Evolutionary conservation across 306 rosid species (phyloP).

Genomic region (Lathyrus sativus): DNA sequence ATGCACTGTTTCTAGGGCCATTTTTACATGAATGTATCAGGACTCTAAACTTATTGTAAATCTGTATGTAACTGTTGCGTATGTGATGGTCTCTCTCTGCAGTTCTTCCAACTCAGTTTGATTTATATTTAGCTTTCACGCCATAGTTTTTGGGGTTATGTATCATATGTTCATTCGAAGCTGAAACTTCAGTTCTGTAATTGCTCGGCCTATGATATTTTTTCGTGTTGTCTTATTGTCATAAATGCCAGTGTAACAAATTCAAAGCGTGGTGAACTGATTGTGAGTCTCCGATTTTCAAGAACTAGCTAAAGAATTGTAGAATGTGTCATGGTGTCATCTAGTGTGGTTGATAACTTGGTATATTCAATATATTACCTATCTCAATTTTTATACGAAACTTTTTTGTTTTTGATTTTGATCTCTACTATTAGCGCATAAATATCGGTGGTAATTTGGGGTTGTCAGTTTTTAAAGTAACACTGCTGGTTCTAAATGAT

Average conservation of each 20-base stretch:
- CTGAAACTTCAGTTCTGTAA: not conserved
- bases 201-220: no score
- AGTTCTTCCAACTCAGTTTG: slow-evolving; percentile 15
- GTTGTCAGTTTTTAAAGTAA: no score
- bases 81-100: slow-evolving; percentile 23
- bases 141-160: not conserved
- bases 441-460: no score
- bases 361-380: not conserved
- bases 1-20: slow-evolving; percentile 41
- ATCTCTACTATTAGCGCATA: no score
- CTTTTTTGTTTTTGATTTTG: no score
- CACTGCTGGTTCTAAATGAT: no score
- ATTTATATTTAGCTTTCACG: not conserved
- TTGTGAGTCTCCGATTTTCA: not conserved
- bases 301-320: not conserved
- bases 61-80: slow-evolving; percentile 38
- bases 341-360: not conserved
- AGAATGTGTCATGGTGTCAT: not conserved
- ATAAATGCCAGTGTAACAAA: not conserved
- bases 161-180: not conserved
- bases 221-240: no score
- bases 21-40: slow-evolving; percentile 46
- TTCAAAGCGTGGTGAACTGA: not conserved
- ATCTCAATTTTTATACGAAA: no score
- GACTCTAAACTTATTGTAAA: slow-evolving; percentile 49